A percentile compares a stretch with the other conserved stretches of the same genome.
phyloP scores from a whole-genome alignment of 1,139 yeast genomes.

The Taphrina populina region DNA sequence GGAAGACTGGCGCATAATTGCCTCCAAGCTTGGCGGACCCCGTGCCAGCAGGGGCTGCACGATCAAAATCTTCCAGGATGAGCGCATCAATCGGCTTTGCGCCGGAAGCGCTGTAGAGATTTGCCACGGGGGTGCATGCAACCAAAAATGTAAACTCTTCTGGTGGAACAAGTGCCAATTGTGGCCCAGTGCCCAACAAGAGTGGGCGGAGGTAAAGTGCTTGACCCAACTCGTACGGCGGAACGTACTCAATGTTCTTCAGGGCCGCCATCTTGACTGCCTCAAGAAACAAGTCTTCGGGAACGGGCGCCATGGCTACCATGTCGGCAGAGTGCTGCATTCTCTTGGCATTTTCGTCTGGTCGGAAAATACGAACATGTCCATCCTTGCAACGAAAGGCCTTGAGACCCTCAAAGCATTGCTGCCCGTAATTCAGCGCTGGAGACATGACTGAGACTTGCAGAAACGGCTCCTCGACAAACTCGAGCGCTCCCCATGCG shows the following conservation, averaged over 20 bases:
- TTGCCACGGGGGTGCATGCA: constrained; percentile 32
- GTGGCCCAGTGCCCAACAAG: constrained; percentile 30
- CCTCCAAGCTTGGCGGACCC: constrained; percentile 34
- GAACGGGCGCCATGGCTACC: constrained; percentile 24
- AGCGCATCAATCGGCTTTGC: constrained; percentile 33
- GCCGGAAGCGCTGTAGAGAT: constrained; percentile 26
- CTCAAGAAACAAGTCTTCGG: constrained; percentile 31
- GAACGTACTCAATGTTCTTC: constrained; percentile 31
- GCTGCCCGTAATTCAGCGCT: constrained; percentile 33
- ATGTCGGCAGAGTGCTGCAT: constrained; percentile 34
- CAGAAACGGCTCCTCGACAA: constrained; percentile 30
- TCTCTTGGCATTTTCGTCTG: constrained; percentile 33
- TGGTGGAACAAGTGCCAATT: constrained; percentile 26
- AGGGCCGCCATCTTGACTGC: constrained; percentile 22
- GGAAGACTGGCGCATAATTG: constrained; percentile 33
- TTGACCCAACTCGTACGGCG: constrained; percentile 33
- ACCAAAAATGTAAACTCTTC: constrained; percentile 30
- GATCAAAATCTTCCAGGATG: constrained; percentile 34
- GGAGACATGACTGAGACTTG: constrained; percentile 29
- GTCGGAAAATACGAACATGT: constrained; percentile 31
- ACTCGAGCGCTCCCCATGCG: constrained; percentile 24
- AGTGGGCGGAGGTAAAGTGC: constrained; percentile 33
- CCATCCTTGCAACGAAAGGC: constrained; percentile 34
- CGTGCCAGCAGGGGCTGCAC: constrained; percentile 34
- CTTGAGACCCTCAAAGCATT: constrained; percentile 34